phyloP scores from a whole-genome alignment of 1,284 basidiomycete genomes.

The Pisolithus thermaeus region DNA sequence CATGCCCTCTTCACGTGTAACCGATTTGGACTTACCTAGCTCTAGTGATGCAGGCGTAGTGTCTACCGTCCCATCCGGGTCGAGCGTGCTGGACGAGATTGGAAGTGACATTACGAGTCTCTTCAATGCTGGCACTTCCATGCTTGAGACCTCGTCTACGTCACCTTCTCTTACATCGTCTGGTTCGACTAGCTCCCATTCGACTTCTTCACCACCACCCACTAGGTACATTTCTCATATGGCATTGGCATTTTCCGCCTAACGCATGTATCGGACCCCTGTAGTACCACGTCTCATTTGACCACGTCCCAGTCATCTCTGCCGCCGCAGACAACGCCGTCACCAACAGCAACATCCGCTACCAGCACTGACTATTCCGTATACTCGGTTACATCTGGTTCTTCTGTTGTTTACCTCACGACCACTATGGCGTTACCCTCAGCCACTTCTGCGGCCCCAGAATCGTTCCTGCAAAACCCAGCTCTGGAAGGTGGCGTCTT shows the following conservation, averaged over 20 bases:
- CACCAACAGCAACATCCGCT: neutral
- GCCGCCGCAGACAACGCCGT: neutral
- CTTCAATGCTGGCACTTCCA: constrained; percentile 9
- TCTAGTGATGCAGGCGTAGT: no score
- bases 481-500: constrained; percentile 54
- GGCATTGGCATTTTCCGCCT: neutral
- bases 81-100: neutral
- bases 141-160: constrained; percentile 14
- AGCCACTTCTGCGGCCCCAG: constrained; percentile 18
- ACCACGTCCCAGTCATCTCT: neutral
- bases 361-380: constrained; percentile 8
- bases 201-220: constrained; percentile 8
- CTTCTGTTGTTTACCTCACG: constrained; percentile 24
- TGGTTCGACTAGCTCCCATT: constrained; percentile 20
- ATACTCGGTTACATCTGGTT: constrained; percentile 17
- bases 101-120: constrained; percentile 17
- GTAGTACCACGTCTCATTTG: constrained; percentile 6
- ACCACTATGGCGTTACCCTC: constrained; percentile 16
- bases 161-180: constrained; percentile 15
- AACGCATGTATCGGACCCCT: neutral
- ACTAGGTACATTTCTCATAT: constrained; percentile 1
- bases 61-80: neutral
- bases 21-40: no score
- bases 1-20: no score
- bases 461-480: constrained; percentile 58